Percentiles rank a stretch among this genome's conserved stretches.
phyloP scores from a whole-genome alignment of 495 filamentous ascomycete species.

The Rostrohypoxylon terebratum region DNA sequence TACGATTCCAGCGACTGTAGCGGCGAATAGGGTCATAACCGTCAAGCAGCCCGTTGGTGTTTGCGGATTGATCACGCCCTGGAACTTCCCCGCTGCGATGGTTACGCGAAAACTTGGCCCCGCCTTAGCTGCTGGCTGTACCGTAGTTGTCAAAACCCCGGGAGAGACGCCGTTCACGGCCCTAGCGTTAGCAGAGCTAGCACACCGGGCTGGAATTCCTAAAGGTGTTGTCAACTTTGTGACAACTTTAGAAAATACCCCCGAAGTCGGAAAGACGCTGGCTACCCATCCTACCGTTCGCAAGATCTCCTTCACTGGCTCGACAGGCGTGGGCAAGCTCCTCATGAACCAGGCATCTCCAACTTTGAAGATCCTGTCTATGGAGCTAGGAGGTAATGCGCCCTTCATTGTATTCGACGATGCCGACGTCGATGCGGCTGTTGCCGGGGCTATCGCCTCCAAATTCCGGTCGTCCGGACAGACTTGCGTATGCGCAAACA shows the following conservation, averaged over 20 bases:
- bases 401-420: conserved; percentile 96
- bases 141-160: conserved; percentile 85
- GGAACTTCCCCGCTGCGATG: conserved; percentile 97
- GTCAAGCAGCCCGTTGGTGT: conserved; percentile 92
- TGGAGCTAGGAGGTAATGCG: conserved; percentile 91
- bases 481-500: conserved; percentile 91
- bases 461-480: conserved; percentile 92
- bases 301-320: conserved; percentile 92
- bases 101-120: conserved; percentile 89
- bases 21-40: conserved; percentile 81
- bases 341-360: conserved; percentile 84
- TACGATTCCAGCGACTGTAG: conserved; percentile 76
- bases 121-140: conserved; percentile 79
- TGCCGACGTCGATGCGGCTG: conserved; percentile 81
- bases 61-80: conserved; percentile 93
- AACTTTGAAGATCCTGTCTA: conserved; percentile 86
- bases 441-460: conserved; percentile 76
- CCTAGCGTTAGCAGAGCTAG: conserved; percentile 84
- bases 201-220: conserved; percentile 84
- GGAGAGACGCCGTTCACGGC: conserved; percentile 88
- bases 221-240: conserved; percentile 87
- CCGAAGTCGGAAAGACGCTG: conserved; percentile 76
- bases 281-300: conserved; percentile 77
- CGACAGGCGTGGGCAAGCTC: conserved; percentile 85
- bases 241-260: conserved; percentile 76